A percentile compares a stretch with the other conserved stretches of the same genome.
Evolutionary conservation across 805 yeast species (phyloP).

Genomic region (Komagataella mondaviorum): DNA sequence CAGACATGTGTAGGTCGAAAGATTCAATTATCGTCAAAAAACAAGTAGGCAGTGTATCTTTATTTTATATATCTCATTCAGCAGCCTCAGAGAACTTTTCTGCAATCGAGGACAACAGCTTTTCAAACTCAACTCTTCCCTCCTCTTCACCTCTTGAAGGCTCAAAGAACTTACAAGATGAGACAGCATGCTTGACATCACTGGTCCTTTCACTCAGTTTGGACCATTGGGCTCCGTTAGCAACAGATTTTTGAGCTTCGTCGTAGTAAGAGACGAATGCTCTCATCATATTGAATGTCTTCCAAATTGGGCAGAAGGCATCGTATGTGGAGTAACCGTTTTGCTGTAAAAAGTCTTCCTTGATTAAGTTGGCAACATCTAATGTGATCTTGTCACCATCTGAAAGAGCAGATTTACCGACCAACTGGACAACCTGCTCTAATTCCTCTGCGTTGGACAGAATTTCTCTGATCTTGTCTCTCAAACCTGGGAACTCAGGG

Average conservation of each 20-base stretch:
- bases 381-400: slow-evolving; percentile 94
- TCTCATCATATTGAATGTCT: slow-evolving; percentile 96
- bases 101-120: slow-evolving; percentile 57
- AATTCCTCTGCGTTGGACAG: slow-evolving; percentile 95
- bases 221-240: slow-evolving; percentile 90
- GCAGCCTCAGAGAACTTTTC: slow-evolving; percentile 94
- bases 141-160: slow-evolving; percentile 84
- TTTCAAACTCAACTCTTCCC: slow-evolving; percentile 64
- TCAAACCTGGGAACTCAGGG: slow-evolving; percentile 83
- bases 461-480: slow-evolving; percentile 90
- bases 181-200: slow-evolving; percentile 86
- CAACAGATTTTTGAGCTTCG: slow-evolving; percentile 94
- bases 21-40: background rate
- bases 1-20: background rate
- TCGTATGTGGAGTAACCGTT: slow-evolving; percentile 98
- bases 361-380: slow-evolving; percentile 83
- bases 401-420: slow-evolving; percentile 95
- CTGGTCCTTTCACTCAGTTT: slow-evolving; percentile 80
- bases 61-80: slow-evolving; percentile 33
- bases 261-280: slow-evolving; percentile 84
- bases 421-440: slow-evolving; percentile 98
- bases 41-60: background rate
- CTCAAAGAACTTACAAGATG: slow-evolving; percentile 91
- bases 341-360: slow-evolving; percentile 98
- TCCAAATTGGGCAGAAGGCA: slow-evolving; percentile 99